These are phyloP conservation scores for Ustilago trichophora DNA, from an alignment of 1,284 basidiomycete species.

Conservation along the genomic window DNA sequence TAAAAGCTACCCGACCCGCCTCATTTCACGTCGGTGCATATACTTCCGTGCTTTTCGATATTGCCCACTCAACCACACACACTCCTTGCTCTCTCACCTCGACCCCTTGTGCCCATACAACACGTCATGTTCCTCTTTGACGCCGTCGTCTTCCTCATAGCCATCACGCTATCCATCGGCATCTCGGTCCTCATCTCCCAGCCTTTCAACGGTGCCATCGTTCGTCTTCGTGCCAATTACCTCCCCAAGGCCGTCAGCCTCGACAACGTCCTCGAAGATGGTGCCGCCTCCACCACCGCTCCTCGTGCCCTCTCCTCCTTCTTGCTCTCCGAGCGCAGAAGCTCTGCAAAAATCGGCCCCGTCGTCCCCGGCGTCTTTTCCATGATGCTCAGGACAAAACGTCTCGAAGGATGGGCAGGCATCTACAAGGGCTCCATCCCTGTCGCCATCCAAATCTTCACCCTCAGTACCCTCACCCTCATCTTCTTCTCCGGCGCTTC, in stretches of 20 bases:
- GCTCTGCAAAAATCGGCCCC: constrained; percentile 62
- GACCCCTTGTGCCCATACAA: too few relatives aligned
- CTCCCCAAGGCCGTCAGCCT: constrained; percentile 63
- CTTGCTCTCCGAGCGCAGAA: constrained; percentile 47
- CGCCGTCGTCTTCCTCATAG: constrained; percentile 44
- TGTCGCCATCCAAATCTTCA: constrained; percentile 43
- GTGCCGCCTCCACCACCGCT: constrained; percentile 16
- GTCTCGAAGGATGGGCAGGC: constrained; percentile 62
- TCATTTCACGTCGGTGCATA: too few relatives aligned
- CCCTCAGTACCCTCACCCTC: constrained; percentile 43
- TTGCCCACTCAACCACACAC: too few relatives aligned
- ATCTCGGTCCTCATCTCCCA: constrained; percentile 55
- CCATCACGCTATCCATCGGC: constrained; percentile 48
- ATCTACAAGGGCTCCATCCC: constrained; percentile 60
- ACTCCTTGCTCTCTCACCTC: too few relatives aligned
- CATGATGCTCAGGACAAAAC: constrained; percentile 58
- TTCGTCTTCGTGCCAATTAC: constrained; percentile 64
- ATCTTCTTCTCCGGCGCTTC: constrained; percentile 47
- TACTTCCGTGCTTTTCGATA: too few relatives aligned
- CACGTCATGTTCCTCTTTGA: constrained; percentile 30
- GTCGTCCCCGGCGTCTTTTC: constrained; percentile 56
- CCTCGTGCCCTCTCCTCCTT: constrained; percentile 50
- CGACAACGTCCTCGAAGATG: constrained; percentile 63
- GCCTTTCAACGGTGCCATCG: constrained; percentile 61
- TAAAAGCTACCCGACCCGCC: too few relatives aligned